Evolutionary conservation across 257 asterid genomes (phyloP), one percentile per base, ranked within the genome.

Genomic region (Nicotiana undulata): DNA sequence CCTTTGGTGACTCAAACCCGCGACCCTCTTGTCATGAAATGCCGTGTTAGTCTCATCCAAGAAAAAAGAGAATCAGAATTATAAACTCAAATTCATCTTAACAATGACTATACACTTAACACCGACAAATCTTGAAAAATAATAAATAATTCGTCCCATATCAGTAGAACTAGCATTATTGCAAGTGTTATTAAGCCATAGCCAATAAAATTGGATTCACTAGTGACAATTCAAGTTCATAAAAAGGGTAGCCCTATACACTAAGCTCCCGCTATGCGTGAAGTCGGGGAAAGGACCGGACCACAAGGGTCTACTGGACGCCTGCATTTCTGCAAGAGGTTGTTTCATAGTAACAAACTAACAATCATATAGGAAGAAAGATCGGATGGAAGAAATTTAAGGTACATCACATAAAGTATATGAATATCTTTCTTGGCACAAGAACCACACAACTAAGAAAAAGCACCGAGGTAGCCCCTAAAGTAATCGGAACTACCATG

Each of bases 401-500:
- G 40, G 59, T 44, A 72, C 59, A 72, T 72, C 24, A 46, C 60
- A 22, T 72, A 0, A 46, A 46, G 60, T 46, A 72, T 6, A 24
- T 46, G 60, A 72, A 24, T 22, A 72, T 24, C 8, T 15, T 72
- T 15, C 78, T 46, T 29, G 78, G 40, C 61, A 46, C 40, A 24
- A 22, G 60, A 72, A 46, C 78, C 60, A 72, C 78, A 72, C 59
- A 13, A 46, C 34, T 44, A 70, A 46, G 37, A 24, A 34, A 3
- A 22, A 46, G 60, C 46, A 72, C 59, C 0, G 74, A 72, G 37
- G 40, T 46, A 46, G 60, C 40, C 78, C 78, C 40, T 72, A 1
- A 46, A 72, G 77, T 70, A 70, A 70, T 70, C 77, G 77, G 37
- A 72, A 49, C 78, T 72, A 72, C 78, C 24, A 24, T 49, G 16